These are phyloP conservation scores for Juncus inflexus DNA, from an alignment of 176 grass and related monocot genomes.

Conservation along the genomic window DNA sequence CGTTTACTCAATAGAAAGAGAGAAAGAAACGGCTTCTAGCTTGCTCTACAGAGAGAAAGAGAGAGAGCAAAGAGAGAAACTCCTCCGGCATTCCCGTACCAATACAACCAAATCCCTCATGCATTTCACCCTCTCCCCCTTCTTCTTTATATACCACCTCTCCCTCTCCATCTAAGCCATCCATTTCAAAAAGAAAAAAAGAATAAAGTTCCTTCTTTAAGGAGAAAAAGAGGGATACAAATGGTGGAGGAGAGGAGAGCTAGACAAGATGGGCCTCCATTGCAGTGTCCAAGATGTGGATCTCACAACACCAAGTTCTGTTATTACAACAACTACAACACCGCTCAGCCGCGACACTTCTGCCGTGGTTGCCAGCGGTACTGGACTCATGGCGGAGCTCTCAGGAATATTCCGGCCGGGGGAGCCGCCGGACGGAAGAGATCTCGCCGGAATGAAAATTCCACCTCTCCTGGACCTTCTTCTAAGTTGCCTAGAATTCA, in stretches of 20 bases:
- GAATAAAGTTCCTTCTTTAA: too few species aligned
- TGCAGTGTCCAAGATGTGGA: slow-evolving; percentile 25
- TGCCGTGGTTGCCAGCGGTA: slow-evolving; percentile 27
- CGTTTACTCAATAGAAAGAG: neutral
- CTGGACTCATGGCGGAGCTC: slow-evolving; percentile 30
- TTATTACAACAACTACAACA: slow-evolving; percentile 39
- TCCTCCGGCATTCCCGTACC: slow-evolving; percentile 17
- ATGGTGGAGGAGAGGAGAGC: slow-evolving; percentile 19
- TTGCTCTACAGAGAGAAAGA: slow-evolving; percentile 9
- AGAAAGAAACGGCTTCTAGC: slow-evolving; percentile 14
- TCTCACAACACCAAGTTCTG: slow-evolving; percentile 30
- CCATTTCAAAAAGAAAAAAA: slow-evolving; percentile 2
- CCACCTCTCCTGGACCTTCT: slow-evolving; percentile 4
- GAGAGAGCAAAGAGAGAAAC: slow-evolving; percentile 14
- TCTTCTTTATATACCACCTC: neutral
- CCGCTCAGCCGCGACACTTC: slow-evolving; percentile 29
- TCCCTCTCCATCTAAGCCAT: neutral
- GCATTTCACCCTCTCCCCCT: slow-evolving; percentile 11
- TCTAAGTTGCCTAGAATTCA: slow-evolving; percentile 16
- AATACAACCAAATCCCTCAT: slow-evolving; percentile 26
- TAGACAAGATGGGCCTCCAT: neutral
- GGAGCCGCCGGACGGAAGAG: slow-evolving; percentile 20
- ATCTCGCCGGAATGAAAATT: neutral
- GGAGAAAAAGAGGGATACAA: neutral
- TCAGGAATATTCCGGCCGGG: slow-evolving; percentile 23